These are phyloP conservation scores for Clonostachys sp. DNA, from an alignment of 2,329 filamentous ascomycete genomes.

Conservation along the genomic window DNA sequence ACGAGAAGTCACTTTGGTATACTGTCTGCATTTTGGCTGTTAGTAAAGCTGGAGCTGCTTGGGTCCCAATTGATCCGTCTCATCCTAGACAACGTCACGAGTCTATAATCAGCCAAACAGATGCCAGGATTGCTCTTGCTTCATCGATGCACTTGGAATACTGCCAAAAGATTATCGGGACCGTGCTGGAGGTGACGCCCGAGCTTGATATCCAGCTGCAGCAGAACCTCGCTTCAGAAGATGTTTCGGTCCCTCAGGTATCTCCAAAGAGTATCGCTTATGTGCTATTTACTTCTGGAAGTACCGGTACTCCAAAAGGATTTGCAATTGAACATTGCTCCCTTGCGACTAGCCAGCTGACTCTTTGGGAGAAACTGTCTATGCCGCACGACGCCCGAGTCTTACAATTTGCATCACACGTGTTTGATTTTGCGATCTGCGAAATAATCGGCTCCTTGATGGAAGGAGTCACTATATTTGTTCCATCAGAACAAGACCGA, in stretches of 20 bases:
- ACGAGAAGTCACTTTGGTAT: slow-evolving; percentile 3
- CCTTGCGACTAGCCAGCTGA: background rate
- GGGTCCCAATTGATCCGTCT: slow-evolving; percentile 2
- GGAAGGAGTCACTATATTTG: slow-evolving; percentile 19
- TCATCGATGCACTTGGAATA: background rate
- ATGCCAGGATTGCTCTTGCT: background rate
- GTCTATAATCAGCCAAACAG: background rate
- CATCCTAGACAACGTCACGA: slow-evolving; percentile 1
- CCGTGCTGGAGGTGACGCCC: slow-evolving; percentile 11
- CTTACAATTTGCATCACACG: slow-evolving; percentile 1
- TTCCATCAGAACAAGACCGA: slow-evolving; percentile 30
- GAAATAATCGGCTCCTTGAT: slow-evolving; percentile 10
- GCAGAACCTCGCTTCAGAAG: background rate
- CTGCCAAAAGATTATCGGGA: background rate
- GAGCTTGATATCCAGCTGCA: slow-evolving; percentile 2
- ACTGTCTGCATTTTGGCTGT: slow-evolving; percentile 3
- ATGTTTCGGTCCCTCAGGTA: too few species aligned
- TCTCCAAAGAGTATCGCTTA: slow-evolving; percentile 4
- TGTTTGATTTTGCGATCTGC: slow-evolving; percentile 7
- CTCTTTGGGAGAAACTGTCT: background rate
- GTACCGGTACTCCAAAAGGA: slow-evolving; percentile 7
- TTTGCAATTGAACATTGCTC: slow-evolving; percentile 1
- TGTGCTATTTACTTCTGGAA: slow-evolving; percentile 8
- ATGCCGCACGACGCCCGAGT: slow-evolving; percentile 16
- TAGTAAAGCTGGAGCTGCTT: slow-evolving; percentile 3